These are phyloP conservation scores for Sindora glabra DNA, from an alignment of 306 rosid genomes.

Conservation along the genomic window DNA sequence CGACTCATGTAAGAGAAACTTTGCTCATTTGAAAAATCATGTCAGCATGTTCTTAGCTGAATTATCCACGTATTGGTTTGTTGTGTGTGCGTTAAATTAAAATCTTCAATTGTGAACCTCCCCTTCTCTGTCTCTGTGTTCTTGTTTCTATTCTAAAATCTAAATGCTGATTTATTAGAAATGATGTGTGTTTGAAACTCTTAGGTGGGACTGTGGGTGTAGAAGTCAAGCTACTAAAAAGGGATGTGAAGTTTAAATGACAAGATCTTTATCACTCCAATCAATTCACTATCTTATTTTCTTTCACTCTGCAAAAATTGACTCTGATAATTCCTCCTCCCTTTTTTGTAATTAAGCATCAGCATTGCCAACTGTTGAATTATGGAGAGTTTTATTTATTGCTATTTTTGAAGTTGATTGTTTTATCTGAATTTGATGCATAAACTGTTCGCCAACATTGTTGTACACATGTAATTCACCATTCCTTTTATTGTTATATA, in stretches of 20 bases:
- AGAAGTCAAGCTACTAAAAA: not conserved
- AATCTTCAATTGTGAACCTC: not conserved
- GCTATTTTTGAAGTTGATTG: not conserved
- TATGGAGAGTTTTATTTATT: not conserved
- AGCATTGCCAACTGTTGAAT: not conserved
- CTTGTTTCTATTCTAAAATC: not conserved
- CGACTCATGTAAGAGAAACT: not conserved
- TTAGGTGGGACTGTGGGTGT: not conserved
- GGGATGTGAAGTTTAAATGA: not conserved
- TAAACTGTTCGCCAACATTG: not conserved
- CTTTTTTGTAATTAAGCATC: not conserved
- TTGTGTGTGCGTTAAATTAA: not conserved
- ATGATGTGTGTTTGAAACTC: not conserved
- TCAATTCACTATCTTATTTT: not conserved
- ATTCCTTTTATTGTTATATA: not conserved
- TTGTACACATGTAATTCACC: not conserved
- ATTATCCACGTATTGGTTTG: not conserved
- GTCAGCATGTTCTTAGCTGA: not conserved
- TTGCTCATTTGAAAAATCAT: constrained; percentile 1
- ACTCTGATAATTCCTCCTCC: not conserved
- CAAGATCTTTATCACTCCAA: not conserved
- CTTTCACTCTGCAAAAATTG: not conserved
- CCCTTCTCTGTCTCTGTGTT: not conserved
- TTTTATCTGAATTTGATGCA: not conserved
- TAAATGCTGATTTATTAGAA: not conserved